Evolutionary conservation across 345 rosid species (phyloP).

Genomic region (Populus davidiana): DNA sequence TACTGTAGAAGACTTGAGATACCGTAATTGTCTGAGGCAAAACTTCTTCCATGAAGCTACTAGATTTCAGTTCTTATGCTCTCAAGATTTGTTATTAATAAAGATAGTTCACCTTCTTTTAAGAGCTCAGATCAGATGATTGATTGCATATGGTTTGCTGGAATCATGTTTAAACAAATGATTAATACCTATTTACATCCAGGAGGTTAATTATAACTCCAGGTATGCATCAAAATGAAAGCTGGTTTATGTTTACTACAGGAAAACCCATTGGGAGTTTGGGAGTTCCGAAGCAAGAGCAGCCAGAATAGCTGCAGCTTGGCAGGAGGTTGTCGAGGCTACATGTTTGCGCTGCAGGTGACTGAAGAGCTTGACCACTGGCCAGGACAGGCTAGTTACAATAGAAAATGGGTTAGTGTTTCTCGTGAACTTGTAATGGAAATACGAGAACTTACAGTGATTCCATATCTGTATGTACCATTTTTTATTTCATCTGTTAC

Average conservation of each 20-base stretch:
- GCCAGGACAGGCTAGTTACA: slow-evolving; percentile 63
- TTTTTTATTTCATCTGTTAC: slow-evolving; percentile 1
- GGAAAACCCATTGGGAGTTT: slow-evolving; percentile 68
- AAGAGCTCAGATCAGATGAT: neutral
- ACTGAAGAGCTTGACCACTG: slow-evolving; percentile 74
- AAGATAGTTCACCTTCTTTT: neutral
- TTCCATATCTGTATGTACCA: neutral
- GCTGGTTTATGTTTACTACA: slow-evolving; percentile 2
- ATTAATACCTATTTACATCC: neutral
- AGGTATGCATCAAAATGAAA: neutral
- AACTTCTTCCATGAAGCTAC: neutral
- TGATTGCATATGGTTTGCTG: neutral
- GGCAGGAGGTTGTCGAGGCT: slow-evolving; percentile 66
- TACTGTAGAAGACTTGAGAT: neutral
- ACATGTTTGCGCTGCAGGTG: slow-evolving; percentile 72
- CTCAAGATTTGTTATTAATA: neutral
- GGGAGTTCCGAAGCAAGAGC: slow-evolving; percentile 72
- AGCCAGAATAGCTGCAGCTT: slow-evolving; percentile 34
- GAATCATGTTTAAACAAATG: neutral
- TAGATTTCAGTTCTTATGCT: neutral
- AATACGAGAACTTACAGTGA: neutral
- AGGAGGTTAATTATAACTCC: neutral
- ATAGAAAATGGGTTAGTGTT: slow-evolving; percentile 63
- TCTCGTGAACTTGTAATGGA: neutral
- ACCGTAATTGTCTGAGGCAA: neutral